A percentile compares a stretch with the other conserved stretches of the same genome.
Conservation (phyloP, 164 flowering plant species). For the Dillenia suffruticosa region DNA sequence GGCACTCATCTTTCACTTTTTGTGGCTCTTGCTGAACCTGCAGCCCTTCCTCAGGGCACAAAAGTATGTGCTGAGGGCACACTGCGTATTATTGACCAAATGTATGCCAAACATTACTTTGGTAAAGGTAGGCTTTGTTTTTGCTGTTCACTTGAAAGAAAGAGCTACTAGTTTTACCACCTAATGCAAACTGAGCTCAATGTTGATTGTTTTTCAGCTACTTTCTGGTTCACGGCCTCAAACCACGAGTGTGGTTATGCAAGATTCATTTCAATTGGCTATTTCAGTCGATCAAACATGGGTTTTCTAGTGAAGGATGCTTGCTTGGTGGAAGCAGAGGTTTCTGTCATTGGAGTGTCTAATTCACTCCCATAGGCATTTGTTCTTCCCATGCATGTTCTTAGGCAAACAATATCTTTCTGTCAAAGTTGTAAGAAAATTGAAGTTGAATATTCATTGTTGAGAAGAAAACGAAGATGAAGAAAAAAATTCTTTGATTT, state of each 20-base stretch:
- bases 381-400: no score
- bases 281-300: conserved; percentile 8
- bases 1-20: conserved; percentile 30
- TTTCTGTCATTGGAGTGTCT: conserved; percentile 29
- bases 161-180: no score
- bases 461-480: no score
- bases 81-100: conserved; percentile 29
- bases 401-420: no score
- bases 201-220: conserved; percentile 22
- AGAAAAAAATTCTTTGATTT: no score
- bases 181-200: no score
- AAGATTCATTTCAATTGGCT: conserved; percentile 19
- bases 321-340: conserved; percentile 39
- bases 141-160: no score
- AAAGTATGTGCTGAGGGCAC: conserved; percentile 34
- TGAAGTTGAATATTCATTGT: no score
- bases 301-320: conserved; percentile 26
- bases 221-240: conserved; percentile 36
- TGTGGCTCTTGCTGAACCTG: conserved; percentile 31
- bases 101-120: conserved; percentile 15
- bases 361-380: not conserved
- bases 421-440: no score
- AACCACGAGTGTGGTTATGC: conserved; percentile 25
- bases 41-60: conserved; percentile 17
- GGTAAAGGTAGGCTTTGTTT: conserved; percentile 22